Percentiles rank a stretch among this genome's conserved stretches.
phyloP scores from a whole-genome alignment of 73 alveolate species.

The Urostyla sp. region DNA sequence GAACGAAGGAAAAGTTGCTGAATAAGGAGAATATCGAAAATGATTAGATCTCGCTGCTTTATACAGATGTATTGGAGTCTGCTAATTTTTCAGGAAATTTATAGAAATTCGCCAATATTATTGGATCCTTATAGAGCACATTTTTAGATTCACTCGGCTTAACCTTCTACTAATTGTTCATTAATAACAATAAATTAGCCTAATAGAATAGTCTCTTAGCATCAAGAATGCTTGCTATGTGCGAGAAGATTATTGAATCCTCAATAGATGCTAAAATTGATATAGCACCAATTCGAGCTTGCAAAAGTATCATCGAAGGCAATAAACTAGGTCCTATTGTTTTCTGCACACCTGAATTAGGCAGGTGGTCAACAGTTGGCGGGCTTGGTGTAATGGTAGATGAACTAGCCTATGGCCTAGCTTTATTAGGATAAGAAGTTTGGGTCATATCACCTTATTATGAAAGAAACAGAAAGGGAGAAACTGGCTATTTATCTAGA shows the following conservation, averaged over 20 bases:
- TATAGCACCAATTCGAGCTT: slow-evolving; percentile 62
- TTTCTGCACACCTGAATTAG: slow-evolving; percentile 97
- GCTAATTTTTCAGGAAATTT: slow-evolving; percentile 32
- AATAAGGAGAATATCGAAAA: slow-evolving; percentile 38
- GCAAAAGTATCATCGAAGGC: slow-evolving; percentile 68
- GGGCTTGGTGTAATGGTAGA: slow-evolving; percentile 99
- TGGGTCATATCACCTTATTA: slow-evolving; percentile 96
- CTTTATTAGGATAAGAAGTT: slow-evolving; percentile 93
- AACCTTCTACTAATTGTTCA: slow-evolving; percentile 33
- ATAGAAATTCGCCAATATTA: slow-evolving; percentile 19
- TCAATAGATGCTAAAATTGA: slow-evolving; percentile 46
- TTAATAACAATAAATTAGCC: slow-evolving; percentile 32
- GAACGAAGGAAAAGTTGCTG: slow-evolving; percentile 40
- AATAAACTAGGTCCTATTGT: slow-evolving; percentile 96
- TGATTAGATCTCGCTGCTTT: slow-evolving; percentile 48
- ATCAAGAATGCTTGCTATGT: slow-evolving; percentile 27
- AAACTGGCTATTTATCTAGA: slow-evolving; percentile 81
- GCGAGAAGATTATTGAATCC: slow-evolving; percentile 6
- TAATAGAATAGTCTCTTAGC: slow-evolving; percentile 21
- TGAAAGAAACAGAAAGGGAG: slow-evolving; percentile 90
- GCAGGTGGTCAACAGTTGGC: slow-evolving; percentile 98
- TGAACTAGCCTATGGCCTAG: slow-evolving; percentile 94
- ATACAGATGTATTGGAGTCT: slow-evolving; percentile 67
- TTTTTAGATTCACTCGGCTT: slow-evolving; percentile 39
- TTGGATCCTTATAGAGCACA: slow-evolving; percentile 36